Evolutionary conservation across 805 yeast genomes (phyloP).

Genomic region (Hyphopichia homilentoma): DNA sequence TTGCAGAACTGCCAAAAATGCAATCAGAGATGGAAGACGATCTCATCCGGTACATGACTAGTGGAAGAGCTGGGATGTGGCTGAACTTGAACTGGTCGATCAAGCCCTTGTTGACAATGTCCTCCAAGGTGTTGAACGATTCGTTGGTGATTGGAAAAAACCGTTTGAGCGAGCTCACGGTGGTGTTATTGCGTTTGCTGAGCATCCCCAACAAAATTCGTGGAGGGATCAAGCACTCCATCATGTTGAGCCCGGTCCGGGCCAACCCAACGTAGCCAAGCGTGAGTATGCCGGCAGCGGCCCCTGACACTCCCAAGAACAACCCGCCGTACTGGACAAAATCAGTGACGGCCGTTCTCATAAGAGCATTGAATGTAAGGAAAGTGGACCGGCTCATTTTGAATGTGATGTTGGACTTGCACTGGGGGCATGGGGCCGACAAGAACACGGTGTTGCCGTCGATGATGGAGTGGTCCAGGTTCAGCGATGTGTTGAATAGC

Average conservation of each 20-base stretch:
- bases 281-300: conserved; percentile 36
- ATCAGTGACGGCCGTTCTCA: conserved; percentile 14
- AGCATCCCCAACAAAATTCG: conserved; percentile 26
- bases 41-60: conserved; percentile 36
- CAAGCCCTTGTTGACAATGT: conserved; percentile 26
- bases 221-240: conserved; percentile 34
- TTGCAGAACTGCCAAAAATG: conserved; percentile 15
- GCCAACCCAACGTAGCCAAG: conserved; percentile 38
- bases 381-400: conserved; percentile 25
- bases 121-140: conserved; percentile 20
- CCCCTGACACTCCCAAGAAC: conserved; percentile 34
- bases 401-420: conserved; percentile 32
- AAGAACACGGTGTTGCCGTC: conserved; percentile 10
- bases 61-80: conserved; percentile 35
- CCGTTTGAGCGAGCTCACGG: background rate
- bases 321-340: conserved; percentile 27
- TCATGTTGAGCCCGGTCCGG: conserved; percentile 32
- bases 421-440: conserved; percentile 39
- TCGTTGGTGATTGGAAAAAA: conserved; percentile 3
- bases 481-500: background rate
- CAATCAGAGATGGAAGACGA: conserved; percentile 27
- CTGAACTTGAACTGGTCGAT: conserved; percentile 36
- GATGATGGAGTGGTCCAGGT: background rate
- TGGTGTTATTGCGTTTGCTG: conserved; percentile 7
- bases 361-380: conserved; percentile 15